These are phyloP conservation scores for Blepharisma japonicum DNA, from an alignment of 73 alveolate genomes.

Conservation along the genomic window DNA sequence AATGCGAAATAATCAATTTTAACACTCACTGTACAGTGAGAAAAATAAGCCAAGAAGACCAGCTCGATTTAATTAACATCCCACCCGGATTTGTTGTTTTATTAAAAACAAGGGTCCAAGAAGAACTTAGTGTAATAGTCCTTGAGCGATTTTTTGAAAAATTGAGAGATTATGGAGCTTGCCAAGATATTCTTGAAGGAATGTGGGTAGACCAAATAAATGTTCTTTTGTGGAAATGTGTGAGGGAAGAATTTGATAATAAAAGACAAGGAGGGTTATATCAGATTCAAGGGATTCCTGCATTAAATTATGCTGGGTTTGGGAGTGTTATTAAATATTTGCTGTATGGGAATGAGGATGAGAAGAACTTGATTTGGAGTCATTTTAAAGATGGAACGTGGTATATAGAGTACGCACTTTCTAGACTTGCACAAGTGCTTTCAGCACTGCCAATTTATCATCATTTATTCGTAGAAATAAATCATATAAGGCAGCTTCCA, in stretches of 20 bases:
- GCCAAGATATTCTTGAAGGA: constrained; percentile 39
- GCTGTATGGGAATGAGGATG: too few species aligned
- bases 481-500: too few species aligned
- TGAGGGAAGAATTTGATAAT: constrained; percentile 69
- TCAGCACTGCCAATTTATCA: too few species aligned
- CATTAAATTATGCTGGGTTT: constrained; percentile 47
- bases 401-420: too few species aligned
- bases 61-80: background rate
- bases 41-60: background rate
- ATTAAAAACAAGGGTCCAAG: background rate
- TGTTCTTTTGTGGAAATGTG: constrained; percentile 54
- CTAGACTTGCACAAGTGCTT: too few species aligned
- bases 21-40: background rate
- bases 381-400: too few species aligned
- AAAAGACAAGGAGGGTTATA: constrained; percentile 58
- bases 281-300: constrained; percentile 49
- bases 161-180: background rate
- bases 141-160: background rate
- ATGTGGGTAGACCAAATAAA: constrained; percentile 51
- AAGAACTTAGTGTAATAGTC: background rate
- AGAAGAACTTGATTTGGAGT: too few species aligned
- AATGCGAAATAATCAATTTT: background rate
- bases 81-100: constrained; percentile 8
- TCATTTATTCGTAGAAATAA: too few species aligned
- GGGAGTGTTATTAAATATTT: constrained; percentile 34